Base-by-base conservation (phyloP, 2,329 filamentous ascomycete species). In the Aureobasidium pullulans region DNA sequence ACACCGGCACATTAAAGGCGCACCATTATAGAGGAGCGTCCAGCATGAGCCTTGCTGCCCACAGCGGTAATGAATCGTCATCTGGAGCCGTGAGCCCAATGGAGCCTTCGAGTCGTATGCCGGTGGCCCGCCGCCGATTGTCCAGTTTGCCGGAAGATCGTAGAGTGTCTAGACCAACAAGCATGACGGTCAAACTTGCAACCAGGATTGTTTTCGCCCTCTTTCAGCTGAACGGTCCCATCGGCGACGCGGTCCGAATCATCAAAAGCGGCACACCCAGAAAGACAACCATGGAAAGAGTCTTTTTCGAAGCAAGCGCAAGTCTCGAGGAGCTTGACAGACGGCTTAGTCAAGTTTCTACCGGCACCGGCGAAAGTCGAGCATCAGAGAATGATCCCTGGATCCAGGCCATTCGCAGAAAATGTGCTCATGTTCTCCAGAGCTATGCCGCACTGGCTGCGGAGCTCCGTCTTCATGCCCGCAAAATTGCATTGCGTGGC, bases 321-420 rank as follows among this genome's bases (percentile, higher is more conserved):
- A 78, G 81, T 62, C 75, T 85, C 43, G 78, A 82, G 43, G 78
- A 80, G 31, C 72, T 86, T 8, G 83, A 82, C 58, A 77, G 82
- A 60, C 76, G 79, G 4, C 68, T 84, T 37, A 76, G 79, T 49
- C 75, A 75, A 58, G 77, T 79, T 16, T 77, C 80, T 57, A 75
- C 74, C 28, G 69, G 77, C 44, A 74, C 76, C 15, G 70, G 77
- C 16, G 79, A 81, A 61, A 79, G 84, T 61, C 73, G 40, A 50
- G 57, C 57, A 46, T 52, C 48, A 16, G 57, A 59, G 5, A 48
- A 50, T 15, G 57, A 59, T 40, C 57, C 57, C 23, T 59, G 57
- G 57, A 59, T 59, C 13, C 57, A 59, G 15, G 69, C 62, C 3
- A 66, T 71, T 32, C 61, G 67, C 9, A 62, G 59, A 72, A 60